Evolutionary conservation across 2,329 filamentous ascomycete genomes (phyloP).

Genomic region (Periconia sp.): DNA sequence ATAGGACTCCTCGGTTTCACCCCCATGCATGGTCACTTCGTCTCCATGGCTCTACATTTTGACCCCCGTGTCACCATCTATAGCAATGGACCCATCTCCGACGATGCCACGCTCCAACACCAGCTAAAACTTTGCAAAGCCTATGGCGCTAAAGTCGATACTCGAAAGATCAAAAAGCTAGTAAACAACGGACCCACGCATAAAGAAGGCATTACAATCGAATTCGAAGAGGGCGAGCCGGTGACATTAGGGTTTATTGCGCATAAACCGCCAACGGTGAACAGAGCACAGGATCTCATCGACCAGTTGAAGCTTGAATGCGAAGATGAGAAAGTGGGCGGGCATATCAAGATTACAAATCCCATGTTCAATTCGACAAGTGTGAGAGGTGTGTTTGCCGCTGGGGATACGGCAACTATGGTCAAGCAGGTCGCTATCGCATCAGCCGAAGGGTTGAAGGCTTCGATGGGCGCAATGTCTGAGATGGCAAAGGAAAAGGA

Average conservation of each 20-base stretch:
- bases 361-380: slow-evolving; percentile 58
- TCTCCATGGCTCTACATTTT: slow-evolving; percentile 32
- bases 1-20: slow-evolving; percentile 34
- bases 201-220: slow-evolving; percentile 31
- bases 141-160: slow-evolving; percentile 31
- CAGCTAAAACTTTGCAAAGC: slow-evolving; percentile 26
- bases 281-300: slow-evolving; percentile 35
- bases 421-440: slow-evolving; percentile 42
- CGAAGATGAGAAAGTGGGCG: slow-evolving; percentile 47
- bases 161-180: slow-evolving; percentile 27
- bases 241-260: slow-evolving; percentile 35
- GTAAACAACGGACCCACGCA: slow-evolving; percentile 35
- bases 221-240: slow-evolving; percentile 33
- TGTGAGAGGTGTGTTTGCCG: slow-evolving; percentile 60
- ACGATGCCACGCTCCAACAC: slow-evolving; percentile 18
- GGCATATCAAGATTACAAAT: slow-evolving; percentile 49
- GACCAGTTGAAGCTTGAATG: slow-evolving; percentile 43
- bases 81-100: slow-evolving; percentile 26
- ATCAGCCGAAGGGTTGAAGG: slow-evolving; percentile 37
- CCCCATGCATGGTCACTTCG: slow-evolving; percentile 29
- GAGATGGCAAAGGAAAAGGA: slow-evolving; percentile 30
- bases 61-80: slow-evolving; percentile 34
- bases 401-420: slow-evolving; percentile 53
- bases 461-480: slow-evolving; percentile 29
- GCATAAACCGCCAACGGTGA: slow-evolving; percentile 35